Evolutionary conservation across 257 asterid species (phyloP).

Genomic region (Solanum etuberosum): DNA sequence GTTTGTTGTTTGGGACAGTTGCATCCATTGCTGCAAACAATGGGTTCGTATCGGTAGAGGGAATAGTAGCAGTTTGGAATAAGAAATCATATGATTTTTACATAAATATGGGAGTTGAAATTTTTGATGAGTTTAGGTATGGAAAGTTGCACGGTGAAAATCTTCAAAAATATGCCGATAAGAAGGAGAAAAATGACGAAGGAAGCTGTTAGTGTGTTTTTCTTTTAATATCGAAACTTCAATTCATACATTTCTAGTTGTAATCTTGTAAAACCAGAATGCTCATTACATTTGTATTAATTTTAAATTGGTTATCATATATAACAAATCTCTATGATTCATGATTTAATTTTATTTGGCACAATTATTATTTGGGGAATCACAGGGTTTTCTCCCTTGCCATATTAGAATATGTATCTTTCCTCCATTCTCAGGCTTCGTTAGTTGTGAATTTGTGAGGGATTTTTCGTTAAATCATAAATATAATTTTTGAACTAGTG

Average conservation of each 20-base stretch:
- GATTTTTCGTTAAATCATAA: too few species aligned
- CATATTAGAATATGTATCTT: too few species aligned
- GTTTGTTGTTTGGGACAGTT: neutral
- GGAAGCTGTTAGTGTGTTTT: too few species aligned
- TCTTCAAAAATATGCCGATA: neutral
- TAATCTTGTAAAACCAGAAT: neutral
- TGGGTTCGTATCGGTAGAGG: neutral
- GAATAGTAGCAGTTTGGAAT: neutral
- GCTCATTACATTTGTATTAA: neutral
- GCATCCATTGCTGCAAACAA: neutral
- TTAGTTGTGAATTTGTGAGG: too few species aligned
- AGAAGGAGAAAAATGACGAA: too few species aligned
- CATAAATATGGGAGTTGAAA: neutral
- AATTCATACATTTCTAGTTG: too few species aligned
- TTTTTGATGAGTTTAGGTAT: neutral
- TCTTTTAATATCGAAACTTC: neutral
- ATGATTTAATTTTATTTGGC: neutral
- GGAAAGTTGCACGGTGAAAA: neutral
- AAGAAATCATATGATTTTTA: neutral
- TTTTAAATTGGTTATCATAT: neutral
- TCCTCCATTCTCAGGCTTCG: neutral
- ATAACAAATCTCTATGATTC: neutral
- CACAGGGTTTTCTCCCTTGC: too few species aligned
- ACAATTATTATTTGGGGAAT: neutral
- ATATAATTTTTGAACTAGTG: too few species aligned